Base-by-base conservation (phyloP, 495 filamentous ascomycete genomes). In the Paragyromitra xinjiangensis region DNA sequence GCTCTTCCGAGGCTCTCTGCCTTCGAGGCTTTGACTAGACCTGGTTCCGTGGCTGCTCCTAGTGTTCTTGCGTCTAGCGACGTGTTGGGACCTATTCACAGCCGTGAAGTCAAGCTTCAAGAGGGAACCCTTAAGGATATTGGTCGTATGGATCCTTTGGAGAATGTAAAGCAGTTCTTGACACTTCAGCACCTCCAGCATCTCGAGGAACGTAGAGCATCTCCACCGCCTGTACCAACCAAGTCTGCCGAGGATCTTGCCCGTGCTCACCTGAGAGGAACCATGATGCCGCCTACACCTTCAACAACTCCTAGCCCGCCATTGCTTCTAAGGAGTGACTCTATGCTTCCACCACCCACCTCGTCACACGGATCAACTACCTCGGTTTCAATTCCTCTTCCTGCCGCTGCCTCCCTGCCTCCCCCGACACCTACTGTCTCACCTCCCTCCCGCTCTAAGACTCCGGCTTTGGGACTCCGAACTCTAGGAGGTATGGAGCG, bases 61-160 rank as follows among this genome's bases (percentile, higher is more conserved):
- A 97, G 95, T 7, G 84, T 97, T 2, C 89, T 95, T 62, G 95
- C 95, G 19, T 98, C 95, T 1, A 97, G 94, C 6, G 95, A 97
- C 84, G 86, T 93, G 2, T 87, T 97, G 67, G 94, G 94, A 7
- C 90, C 91, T 19, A 88, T 85, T 61, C 86, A 86, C 62, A 81
- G 87, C 50, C 86, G 90, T 44, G 86, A 88, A 40, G 86, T 94
- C 74, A 88, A 88, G 26, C 87, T 98, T 40, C 90, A 94, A 65
- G 88, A 92, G 82, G 89, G 91, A 66, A 86, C 85, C 9, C 89
- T 98, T 9, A 87, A 88, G 45, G 88, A 87, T 63, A 83, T 98
- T 11, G 84, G 90, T 64, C 83, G 84, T 1, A 88, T 90, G 42
- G 95, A 98, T 83, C 93, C 95, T 7, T 93, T 94, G 80, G 95